Evolutionary conservation across 169 alveolate genomes (phyloP), one percentile per base, ranked within the genome.

Genomic region (Neospora caninum): DNA sequence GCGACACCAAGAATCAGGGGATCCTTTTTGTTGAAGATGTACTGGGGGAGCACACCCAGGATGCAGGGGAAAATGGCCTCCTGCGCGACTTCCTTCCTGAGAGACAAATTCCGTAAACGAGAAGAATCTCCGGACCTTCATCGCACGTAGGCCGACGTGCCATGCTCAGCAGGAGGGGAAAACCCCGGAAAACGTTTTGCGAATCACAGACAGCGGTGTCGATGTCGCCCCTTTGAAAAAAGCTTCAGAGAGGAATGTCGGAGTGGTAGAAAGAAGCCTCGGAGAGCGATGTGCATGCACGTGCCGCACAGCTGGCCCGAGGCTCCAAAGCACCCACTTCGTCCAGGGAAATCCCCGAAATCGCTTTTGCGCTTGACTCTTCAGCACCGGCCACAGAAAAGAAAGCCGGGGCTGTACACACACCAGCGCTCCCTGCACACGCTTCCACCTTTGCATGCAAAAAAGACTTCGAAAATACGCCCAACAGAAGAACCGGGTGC

Each of bases 1-100:
- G 82, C 92, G 49, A 96, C 96, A 1, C 99, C 99, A 42, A 99
- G 94, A 78, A 99, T 98, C 45, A 99, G 96, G 16, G 99, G 99
- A 95, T 98, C 99, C 94, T 98, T 98, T 93, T 98, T 98, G 96
- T 99, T 98, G 97, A 99, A 99, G 42, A 99, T 96, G 94, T 98
- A 98, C 93, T 97, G 98, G 73, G 98, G 98, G 38, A 99, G 98
- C 36, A 99, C 98, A 88, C 98, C 97, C 20, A 98, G 96, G 91
- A 98, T 97, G 80, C 99, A 99, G 27, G 99, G 99, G 98, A 99
- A 99, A 27, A 99, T 99, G 34, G 96, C 97, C 58, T 69, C 95
- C 80, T 87, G 93, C 18, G 91, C 87, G n/a, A 70, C 93, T 58
- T 88, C 96, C 91, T 86, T 91, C 73, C 95, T 91, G 91, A 36